A percentile compares a stretch with the other conserved stretches of the same genome.
phyloP scores from a whole-genome alignment of 345 rosid genomes.

The Gossypium longicalyx region DNA sequence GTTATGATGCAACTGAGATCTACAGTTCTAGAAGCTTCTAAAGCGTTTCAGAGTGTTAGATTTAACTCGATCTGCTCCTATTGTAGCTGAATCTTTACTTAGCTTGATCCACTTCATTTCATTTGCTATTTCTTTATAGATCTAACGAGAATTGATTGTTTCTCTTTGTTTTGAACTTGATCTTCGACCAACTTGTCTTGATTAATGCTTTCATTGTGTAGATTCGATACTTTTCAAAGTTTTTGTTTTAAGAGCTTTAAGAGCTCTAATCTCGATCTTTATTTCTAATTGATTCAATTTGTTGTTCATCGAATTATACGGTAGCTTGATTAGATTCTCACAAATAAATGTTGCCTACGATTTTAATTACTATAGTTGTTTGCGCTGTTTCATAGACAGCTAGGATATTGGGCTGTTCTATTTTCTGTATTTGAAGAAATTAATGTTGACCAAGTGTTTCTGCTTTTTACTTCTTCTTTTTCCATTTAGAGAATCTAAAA shows the following conservation, averaged over 20 bases:
- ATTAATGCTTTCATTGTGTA: neutral
- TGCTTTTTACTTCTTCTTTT: neutral
- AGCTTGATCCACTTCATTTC: neutral
- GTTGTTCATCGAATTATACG: neutral
- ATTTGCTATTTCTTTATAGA: slow-evolving; percentile 4
- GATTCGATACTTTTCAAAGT: neutral
- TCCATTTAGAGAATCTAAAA: neutral
- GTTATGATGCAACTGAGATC: slow-evolving; percentile 24
- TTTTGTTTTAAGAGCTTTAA: too few relatives aligned
- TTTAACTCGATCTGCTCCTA: neutral
- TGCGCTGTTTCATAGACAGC: neutral
- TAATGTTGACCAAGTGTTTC: neutral
- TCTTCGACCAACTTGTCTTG: neutral
- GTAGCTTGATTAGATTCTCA: neutral
- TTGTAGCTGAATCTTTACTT: slow-evolving; percentile 1
- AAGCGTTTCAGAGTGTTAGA: neutral
- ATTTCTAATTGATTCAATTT: neutral
- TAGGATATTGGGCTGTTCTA: neutral
- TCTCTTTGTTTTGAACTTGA: neutral
- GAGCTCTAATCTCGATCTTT: neutral
- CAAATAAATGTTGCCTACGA: neutral
- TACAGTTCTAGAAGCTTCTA: neutral
- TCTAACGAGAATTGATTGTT: neutral
- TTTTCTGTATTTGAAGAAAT: neutral
- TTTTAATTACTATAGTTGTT: neutral